phyloP scores from a whole-genome alignment of 2,329 filamentous ascomycete species.

The Amphichorda felina region DNA sequence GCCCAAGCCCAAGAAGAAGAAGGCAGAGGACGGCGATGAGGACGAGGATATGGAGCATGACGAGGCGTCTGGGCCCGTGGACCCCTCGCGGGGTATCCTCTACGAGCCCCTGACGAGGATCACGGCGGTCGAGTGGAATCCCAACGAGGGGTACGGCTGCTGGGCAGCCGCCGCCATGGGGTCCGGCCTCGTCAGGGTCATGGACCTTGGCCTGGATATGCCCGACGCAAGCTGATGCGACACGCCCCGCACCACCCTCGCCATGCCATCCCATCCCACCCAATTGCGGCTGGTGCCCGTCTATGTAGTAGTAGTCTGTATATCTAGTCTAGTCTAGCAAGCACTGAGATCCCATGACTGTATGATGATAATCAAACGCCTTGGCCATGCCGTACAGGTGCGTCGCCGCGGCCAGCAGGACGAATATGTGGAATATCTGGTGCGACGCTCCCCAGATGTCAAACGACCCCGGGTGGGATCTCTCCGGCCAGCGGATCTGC shows the following conservation, averaged over 20 bases:
- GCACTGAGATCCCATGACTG: constrained; percentile 40
- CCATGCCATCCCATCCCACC: too few relatives aligned
- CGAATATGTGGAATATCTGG: constrained; percentile 89
- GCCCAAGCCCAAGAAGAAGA: constrained; percentile 20
- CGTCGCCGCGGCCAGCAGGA: constrained; percentile 68
- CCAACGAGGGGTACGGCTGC: constrained; percentile 50
- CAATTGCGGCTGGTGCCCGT: too few relatives aligned
- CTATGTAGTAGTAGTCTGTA: constrained; percentile 1
- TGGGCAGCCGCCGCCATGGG: constrained; percentile 58
- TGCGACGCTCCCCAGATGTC: constrained; percentile 92
- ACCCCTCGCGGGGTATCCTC: constrained; percentile 33
- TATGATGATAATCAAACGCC: constrained; percentile 81
- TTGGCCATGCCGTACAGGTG: constrained; percentile 73
- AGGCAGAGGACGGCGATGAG: constrained; percentile 20
- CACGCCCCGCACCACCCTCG: too few relatives aligned
- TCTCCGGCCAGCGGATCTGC: constrained; percentile 73
- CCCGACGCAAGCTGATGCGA: too few relatives aligned
- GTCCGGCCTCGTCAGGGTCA: constrained; percentile 53
- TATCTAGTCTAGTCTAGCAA: constrained; percentile 6
- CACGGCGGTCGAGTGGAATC: constrained; percentile 55
- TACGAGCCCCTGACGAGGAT: constrained; percentile 53
- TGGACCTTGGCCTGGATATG: constrained; percentile 48
- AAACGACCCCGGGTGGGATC: constrained; percentile 63
- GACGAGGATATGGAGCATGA: constrained; percentile 17
- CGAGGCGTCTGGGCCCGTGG: constrained; percentile 16